A percentile compares a stretch with the other conserved stretches of the same genome.
Evolutionary conservation across 1,284 basidiomycete species (phyloP).

Genomic region (Wallemia ichthyophaga): DNA sequence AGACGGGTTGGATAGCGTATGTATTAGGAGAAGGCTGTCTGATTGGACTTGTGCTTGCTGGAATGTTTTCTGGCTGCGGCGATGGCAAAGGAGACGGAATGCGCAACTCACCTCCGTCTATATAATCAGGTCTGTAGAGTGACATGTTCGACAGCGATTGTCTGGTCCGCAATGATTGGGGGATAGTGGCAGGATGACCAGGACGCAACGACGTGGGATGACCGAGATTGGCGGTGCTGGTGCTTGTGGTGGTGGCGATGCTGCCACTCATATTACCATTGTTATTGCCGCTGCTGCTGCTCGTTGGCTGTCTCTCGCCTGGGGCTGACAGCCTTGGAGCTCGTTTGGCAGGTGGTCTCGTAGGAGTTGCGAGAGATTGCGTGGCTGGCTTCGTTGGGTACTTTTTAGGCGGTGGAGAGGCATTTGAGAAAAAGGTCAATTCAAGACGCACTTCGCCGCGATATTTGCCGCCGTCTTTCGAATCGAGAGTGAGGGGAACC

Average conservation of each 20-base stretch:
- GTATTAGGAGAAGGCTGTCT: no score
- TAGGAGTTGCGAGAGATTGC: slow-evolving; percentile 21
- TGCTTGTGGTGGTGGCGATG: no score
- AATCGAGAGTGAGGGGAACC: neutral
- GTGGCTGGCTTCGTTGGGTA: slow-evolving; percentile 29
- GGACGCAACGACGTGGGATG: slow-evolving; percentile 24
- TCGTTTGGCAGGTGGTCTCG: slow-evolving; percentile 16
- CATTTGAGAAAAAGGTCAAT: slow-evolving; percentile 82
- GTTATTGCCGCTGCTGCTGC: no score
- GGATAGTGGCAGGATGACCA: slow-evolving; percentile 33
- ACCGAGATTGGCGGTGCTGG: neutral
- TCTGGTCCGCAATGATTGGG: slow-evolving; percentile 21
- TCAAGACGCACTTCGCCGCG: slow-evolving; percentile 79
- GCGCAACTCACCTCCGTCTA: neutral
- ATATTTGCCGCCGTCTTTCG: slow-evolving; percentile 52
- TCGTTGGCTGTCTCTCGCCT: no score
- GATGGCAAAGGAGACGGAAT: neutral
- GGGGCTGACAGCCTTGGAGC: neutral
- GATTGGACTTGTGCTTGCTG: no score
- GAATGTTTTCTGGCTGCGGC: neutral
- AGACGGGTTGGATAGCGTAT: no score
- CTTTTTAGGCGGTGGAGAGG: neutral
- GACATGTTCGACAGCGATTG: slow-evolving; percentile 29
- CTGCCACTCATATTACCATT: no score
- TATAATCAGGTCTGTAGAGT: slow-evolving; percentile 43